Evolutionary conservation across 192 early-diverging fungal species (phyloP), one percentile per base, ranked within the genome.

Genomic region (Rhizoclosmatium sp.): DNA sequence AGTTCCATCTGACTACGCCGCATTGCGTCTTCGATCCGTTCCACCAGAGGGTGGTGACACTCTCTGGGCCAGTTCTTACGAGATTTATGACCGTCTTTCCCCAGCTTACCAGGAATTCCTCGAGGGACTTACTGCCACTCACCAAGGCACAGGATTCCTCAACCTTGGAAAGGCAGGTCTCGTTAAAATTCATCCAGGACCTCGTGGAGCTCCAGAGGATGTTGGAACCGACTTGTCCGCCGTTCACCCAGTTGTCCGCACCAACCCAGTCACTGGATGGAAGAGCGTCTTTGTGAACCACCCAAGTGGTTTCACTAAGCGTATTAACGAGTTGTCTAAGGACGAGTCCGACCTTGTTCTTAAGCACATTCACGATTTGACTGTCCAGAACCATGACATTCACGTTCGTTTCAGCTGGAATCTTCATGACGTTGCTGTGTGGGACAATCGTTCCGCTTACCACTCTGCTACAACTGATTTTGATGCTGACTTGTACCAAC

Each of bases 121-220:
- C 42, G 91, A 92, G 76, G 83, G 85, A 7, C 84, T 92, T n/a
- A 79, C 81, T 42, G 89, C 89, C 40, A 83, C 82, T 0, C 89
- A 92, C 89, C 16, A 73, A 87, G 79, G 74, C 14, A 73, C 78
- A 48, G 62, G 69, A 10, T 73, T 72, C 69, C 54, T 21, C 60
- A 59, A 78, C 44, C 61, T 80, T 16, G 21, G 12, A 39, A 12
- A 19, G 14, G 21, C 21, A 14, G 64, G 64, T 3, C 39, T 65
- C 21, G 12, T n/a, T 31, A 62, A 16, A 49, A 59, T 54, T 14
- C 19, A 54, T n/a, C 54, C 69, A 23, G 69, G 54, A 16, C 47
- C 69, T 58, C 69, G 54, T 14, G 54, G 47, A 2, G 82, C 70
- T 5, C 84, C 74, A 7, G 82, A 83, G 31, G 31, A 31, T 65